phyloP scores from a whole-genome alignment of 495 filamentous ascomycete species.

The Choiromyces venosus region DNA sequence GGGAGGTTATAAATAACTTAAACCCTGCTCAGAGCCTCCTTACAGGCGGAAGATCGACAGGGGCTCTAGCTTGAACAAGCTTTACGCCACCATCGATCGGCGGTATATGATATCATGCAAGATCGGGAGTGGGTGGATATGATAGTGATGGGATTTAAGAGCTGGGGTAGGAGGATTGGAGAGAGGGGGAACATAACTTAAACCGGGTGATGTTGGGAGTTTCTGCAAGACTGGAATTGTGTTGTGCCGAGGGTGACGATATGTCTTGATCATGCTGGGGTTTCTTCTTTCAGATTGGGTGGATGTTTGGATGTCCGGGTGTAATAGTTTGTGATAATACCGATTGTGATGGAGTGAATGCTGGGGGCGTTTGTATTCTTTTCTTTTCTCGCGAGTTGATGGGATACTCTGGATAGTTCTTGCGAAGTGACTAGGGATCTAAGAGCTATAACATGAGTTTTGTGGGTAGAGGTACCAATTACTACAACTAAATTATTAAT shows the following conservation, averaged over 20 bases:
- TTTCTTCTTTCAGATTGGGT: not conserved
- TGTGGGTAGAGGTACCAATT: not conserved
- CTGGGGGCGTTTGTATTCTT: not conserved
- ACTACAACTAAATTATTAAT: not conserved
- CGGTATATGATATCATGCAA: not conserved
- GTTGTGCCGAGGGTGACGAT: not conserved
- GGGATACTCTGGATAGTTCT: not conserved
- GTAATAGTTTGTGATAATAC: not conserved
- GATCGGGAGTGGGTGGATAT: not conserved
- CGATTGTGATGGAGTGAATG: not conserved
- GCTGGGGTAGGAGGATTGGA: not conserved
- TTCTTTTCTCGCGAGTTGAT: not conserved
- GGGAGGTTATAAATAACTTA: not conserved
- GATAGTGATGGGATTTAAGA: not conserved
- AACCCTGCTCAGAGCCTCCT: not conserved
- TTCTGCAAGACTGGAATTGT: not conserved
- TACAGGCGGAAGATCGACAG: not conserved
- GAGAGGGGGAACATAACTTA: not conserved
- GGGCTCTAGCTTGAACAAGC: not conserved
- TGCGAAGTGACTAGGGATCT: not conserved
- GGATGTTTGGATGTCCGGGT: not conserved
- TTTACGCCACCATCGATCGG: not conserved
- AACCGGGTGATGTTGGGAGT: not conserved
- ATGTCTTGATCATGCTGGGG: no score
- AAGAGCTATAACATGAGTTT: not conserved